Percentiles rank a stretch among this genome's conserved stretches.
These are phyloP conservation scores for Epipyxis sp. DNA, from an alignment of 108 stramenopile genomes.

Conservation along the genomic window DNA sequence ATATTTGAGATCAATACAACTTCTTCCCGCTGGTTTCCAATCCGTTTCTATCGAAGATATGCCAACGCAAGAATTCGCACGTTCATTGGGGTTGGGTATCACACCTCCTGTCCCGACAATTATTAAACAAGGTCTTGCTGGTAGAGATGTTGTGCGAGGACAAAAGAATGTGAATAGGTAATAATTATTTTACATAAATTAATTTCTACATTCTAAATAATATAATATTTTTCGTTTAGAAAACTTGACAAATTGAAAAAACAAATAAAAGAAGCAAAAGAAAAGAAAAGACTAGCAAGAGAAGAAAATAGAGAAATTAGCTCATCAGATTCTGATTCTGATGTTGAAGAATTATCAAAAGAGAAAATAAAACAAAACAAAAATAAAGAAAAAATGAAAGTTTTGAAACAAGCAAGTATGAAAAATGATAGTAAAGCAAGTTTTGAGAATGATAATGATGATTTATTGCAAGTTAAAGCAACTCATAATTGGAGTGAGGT, in stretches of 20 bases:
- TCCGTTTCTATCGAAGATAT: conserved; percentile 66
- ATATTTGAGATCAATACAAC: conserved; percentile 76
- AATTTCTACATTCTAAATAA: conserved; percentile 81
- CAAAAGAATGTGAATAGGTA: conserved; percentile 63
- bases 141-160: conserved; percentile 49
- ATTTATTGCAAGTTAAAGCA: conserved; percentile 72
- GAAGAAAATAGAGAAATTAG: conserved; percentile 21
- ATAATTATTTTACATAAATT: conserved; percentile 74
- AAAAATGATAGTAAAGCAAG: conserved; percentile 40
- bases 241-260: conserved; percentile 83
- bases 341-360: neutral
- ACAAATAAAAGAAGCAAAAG: conserved; percentile 79
- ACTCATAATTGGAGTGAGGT: conserved; percentile 61
- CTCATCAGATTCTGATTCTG: neutral
- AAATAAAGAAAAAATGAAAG: conserved; percentile 40
- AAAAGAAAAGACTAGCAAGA: conserved; percentile 63
- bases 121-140: conserved; percentile 28
- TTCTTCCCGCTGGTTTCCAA: conserved; percentile 80
- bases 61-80: conserved; percentile 73
- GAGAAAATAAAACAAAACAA: conserved; percentile 56
- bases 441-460: conserved; percentile 59
- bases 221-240: too few species aligned
- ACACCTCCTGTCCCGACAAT: conserved; percentile 72
- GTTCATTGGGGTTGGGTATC: conserved; percentile 77
- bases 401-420: neutral